Evolutionary conservation across 129 eudicot genomes (phyloP).

Genomic region (Artemisia tridentata): DNA sequence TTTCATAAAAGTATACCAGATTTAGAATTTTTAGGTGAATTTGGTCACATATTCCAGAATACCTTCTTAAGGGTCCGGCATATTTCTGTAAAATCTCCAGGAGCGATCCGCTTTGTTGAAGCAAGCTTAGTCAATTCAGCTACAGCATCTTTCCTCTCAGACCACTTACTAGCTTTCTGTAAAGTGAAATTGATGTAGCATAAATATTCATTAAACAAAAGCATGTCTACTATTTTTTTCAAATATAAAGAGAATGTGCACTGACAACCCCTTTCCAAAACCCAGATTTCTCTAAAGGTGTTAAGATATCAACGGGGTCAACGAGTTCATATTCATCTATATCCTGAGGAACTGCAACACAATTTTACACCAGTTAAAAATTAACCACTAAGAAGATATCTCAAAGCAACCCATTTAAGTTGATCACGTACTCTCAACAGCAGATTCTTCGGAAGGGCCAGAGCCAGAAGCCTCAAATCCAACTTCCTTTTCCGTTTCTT

Average conservation of each 20-base stretch:
- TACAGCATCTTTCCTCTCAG: slow-evolving; percentile 97
- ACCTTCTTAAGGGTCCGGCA: slow-evolving; percentile 97
- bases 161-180: slow-evolving; percentile 99
- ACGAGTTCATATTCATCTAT: slow-evolving; percentile 98
- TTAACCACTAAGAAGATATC: background rate
- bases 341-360: slow-evolving; percentile 81
- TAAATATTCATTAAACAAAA: background rate
- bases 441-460: slow-evolving; percentile 79
- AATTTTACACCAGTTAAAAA: slow-evolving; percentile 21
- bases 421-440: slow-evolving; percentile 69
- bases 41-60: background rate
- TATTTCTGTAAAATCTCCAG: slow-evolving; percentile 94
- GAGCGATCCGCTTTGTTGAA: slow-evolving; percentile 88
- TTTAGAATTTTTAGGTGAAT: background rate
- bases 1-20: background rate
- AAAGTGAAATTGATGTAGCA: slow-evolving; percentile 2
- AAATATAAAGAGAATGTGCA: slow-evolving; percentile 14
- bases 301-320: slow-evolving; percentile 95
- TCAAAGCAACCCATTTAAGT: background rate
- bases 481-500: slow-evolving; percentile 91
- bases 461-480: slow-evolving; percentile 62
- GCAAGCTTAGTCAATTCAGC: slow-evolving; percentile 95
- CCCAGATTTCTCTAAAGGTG: slow-evolving; percentile 94
- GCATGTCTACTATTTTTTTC: background rate
- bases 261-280: slow-evolving; percentile 99